These are phyloP conservation scores for Penicillium tannophilum DNA, from an alignment of 495 filamentous ascomycete species.

Conservation along the genomic window DNA sequence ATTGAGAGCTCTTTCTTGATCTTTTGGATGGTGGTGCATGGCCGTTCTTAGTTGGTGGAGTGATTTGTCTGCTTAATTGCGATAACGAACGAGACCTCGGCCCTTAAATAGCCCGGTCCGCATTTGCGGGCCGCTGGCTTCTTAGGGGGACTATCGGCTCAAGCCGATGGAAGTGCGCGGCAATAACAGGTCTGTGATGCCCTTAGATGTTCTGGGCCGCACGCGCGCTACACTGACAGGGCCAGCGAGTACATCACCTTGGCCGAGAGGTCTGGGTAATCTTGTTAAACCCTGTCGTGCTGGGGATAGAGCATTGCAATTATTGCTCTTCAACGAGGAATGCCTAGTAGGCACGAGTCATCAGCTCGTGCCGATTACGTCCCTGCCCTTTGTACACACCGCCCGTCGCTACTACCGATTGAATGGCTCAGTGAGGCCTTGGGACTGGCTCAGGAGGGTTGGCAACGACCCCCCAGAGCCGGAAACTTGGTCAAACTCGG, in stretches of 20 bases:
- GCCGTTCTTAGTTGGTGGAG: constrained; percentile 69
- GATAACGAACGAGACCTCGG: constrained; percentile 77
- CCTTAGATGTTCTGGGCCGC: constrained; percentile 74
- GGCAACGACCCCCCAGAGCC: constrained; percentile 65
- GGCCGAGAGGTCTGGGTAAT: constrained; percentile 72
- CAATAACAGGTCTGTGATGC: constrained; percentile 74
- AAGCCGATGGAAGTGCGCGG: constrained; percentile 71
- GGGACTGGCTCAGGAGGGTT: constrained; percentile 65
- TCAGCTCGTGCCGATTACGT: constrained; percentile 75
- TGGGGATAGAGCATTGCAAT: constrained; percentile 80
- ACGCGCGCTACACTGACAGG: constrained; percentile 66
- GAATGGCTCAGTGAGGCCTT: constrained; percentile 74
- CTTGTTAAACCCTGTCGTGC: constrained; percentile 77
- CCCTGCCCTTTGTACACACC: constrained; percentile 58
- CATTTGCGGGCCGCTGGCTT: constrained; percentile 66
- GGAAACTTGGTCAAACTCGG: constrained; percentile 73
- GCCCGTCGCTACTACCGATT: constrained; percentile 76
- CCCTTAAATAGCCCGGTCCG: constrained; percentile 70
- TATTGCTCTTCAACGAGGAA: constrained; percentile 81
- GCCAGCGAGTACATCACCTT: constrained; percentile 62
- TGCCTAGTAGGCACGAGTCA: constrained; percentile 49
- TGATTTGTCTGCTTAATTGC: constrained; percentile 78
- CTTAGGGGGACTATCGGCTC: constrained; percentile 71
- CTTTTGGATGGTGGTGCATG: constrained; percentile 66
- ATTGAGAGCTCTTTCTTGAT: constrained; percentile 54